Conservation (phyloP, 176 grass and related monocot genomes). For the Musa acuminata region DNA sequence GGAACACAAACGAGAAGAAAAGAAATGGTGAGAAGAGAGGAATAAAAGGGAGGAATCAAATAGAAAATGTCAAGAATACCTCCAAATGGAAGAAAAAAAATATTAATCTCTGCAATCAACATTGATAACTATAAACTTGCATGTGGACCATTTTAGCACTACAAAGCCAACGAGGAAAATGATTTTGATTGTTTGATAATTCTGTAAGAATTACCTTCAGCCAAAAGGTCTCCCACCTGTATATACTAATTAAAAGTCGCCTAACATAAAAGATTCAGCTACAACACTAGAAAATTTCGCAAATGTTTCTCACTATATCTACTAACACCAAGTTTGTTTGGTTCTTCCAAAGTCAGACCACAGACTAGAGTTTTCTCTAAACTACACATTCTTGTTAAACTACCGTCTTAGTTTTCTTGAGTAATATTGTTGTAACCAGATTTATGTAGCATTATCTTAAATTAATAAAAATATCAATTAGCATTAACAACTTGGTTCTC, state of each 20-base stretch:
- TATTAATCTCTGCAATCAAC: too few species aligned
- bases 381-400: background rate
- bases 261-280: background rate
- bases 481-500: background rate
- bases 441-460: background rate
- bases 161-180: too few species aligned
- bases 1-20: too few species aligned
- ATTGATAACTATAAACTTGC: too few species aligned
- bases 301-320: background rate
- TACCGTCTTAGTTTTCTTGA: background rate
- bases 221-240: too few species aligned
- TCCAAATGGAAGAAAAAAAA: too few species aligned
- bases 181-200: too few species aligned
- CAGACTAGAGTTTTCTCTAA: background rate
- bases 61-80: too few species aligned
- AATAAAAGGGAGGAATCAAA: too few species aligned
- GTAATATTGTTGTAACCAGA: background rate
- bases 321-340: background rate
- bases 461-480: background rate
- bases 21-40: too few species aligned
- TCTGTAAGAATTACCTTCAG: too few species aligned
- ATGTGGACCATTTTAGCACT: too few species aligned
- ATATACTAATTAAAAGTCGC: background rate
- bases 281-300: background rate
- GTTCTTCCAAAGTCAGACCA: background rate